A percentile compares a stretch with the other conserved stretches of the same genome.
Evolutionary conservation across 2,329 filamentous ascomycete species (phyloP).

Genomic region (Fusarium falciforme): DNA sequence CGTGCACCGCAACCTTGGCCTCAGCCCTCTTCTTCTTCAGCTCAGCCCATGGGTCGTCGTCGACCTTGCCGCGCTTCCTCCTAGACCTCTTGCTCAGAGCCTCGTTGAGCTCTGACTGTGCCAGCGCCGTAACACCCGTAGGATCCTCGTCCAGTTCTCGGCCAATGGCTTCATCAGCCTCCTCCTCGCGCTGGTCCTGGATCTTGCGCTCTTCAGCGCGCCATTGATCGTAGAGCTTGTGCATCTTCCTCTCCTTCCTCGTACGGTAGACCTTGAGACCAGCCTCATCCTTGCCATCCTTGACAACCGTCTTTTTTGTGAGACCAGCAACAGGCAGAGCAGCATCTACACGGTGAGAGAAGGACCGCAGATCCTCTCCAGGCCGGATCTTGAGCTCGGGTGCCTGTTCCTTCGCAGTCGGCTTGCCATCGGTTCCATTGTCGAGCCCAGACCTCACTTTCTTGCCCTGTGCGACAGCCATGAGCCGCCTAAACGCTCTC

Average conservation of each 20-base stretch:
- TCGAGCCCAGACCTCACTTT: constrained; percentile 74
- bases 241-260: constrained; percentile 86
- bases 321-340: constrained; percentile 82
- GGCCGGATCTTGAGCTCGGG: constrained; percentile 77
- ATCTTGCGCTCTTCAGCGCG: constrained; percentile 73
- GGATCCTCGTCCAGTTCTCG: constrained; percentile 70
- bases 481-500: constrained; percentile 85
- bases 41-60: constrained; percentile 80
- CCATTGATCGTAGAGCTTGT: constrained; percentile 84
- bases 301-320: constrained; percentile 67
- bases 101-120: constrained; percentile 55
- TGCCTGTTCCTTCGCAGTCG: constrained; percentile 36
- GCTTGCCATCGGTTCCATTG: constrained; percentile 64
- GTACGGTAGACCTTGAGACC: constrained; percentile 78
- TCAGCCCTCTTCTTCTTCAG: constrained; percentile 75
- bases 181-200: constrained; percentile 73
- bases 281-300: constrained; percentile 70
- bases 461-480: constrained; percentile 77
- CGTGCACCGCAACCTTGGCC: constrained; percentile 61
- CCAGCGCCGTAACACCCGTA: constrained; percentile 59
- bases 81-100: constrained; percentile 54
- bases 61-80: constrained; percentile 63
- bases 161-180: constrained; percentile 72
- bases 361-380: constrained; percentile 85
- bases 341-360: constrained; percentile 84